Percentiles rank a stretch among this genome's conserved stretches.
These are phyloP conservation scores for cucumber (Cucumis sativus) DNA, from an alignment of 306 rosid genomes.

Conservation along the genomic window Cucumber_9930_V3 NC_026656.2:19706001-19706500, in stretches of 20 bases:
- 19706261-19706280: constrained; percentile 44
- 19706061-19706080: constrained; percentile 78
- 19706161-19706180: neutral
- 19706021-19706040: constrained; percentile 16
- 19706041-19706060: constrained; percentile 29
- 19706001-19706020: constrained; percentile 20
- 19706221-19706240: constrained; percentile 47
- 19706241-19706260: constrained; percentile 38
- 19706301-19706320: constrained; percentile 88
- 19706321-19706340: constrained; percentile 87
- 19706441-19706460: neutral
- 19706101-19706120: neutral
- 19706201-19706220: constrained; percentile 47
- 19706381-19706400: neutral
- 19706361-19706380: constrained; percentile 4
- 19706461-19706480: constrained; percentile 26
- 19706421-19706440: neutral
- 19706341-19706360: constrained; percentile 33
- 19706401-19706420: neutral
- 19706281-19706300: constrained; percentile 86
- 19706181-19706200: constrained; percentile 20
- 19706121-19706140: neutral
- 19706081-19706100: neutral
- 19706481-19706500: constrained; percentile 36
- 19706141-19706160: constrained; percentile 5